A percentile compares a stretch with the other conserved stretches of the same genome.
phyloP scores from a whole-genome alignment of 768 basidiomycete species.

The Crassisporium funariophilum region DNA sequence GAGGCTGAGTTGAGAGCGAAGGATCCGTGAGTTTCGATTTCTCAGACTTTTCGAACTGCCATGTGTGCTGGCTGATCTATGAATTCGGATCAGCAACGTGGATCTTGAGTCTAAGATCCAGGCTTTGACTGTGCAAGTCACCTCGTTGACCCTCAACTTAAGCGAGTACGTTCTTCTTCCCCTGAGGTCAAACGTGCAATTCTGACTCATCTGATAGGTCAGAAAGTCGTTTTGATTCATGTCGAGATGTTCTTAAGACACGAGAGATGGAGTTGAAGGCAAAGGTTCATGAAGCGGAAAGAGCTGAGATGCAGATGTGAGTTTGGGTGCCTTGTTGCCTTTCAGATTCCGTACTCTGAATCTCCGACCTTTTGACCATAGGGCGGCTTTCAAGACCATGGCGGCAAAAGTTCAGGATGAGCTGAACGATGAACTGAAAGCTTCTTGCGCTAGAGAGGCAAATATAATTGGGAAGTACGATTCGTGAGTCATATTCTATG shows the following conservation, averaged over 20 bases:
- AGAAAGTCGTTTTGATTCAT: not conserved
- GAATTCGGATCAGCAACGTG: slow-evolving; percentile 11
- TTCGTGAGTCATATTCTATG: not conserved
- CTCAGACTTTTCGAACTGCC: no score
- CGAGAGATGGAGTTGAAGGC: not conserved
- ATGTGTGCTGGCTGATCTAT: no score
- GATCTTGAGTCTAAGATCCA: slow-evolving; percentile 11
- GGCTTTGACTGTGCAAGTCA: slow-evolving; percentile 10
- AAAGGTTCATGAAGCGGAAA: not conserved
- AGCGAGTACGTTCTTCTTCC: slow-evolving; percentile 1
- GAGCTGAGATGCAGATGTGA: not conserved
- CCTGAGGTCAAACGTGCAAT: no score
- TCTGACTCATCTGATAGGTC: not conserved
- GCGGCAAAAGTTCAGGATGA: slow-evolving; percentile 2
- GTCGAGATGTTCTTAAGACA: not conserved
- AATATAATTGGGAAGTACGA: not conserved
- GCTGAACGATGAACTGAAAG: not conserved
- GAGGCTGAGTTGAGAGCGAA: slow-evolving; percentile 20
- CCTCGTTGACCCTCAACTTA: not conserved
- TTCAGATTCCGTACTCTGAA: not conserved
- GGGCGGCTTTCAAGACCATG: no score
- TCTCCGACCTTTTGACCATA: not conserved
- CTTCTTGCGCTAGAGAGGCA: no score
- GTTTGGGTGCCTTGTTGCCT: not conserved
- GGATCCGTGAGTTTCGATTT: slow-evolving; percentile 8